These are phyloP conservation scores for Lindgomyces ingoldianus DNA, from an alignment of 495 filamentous ascomycete species.

Conservation along the genomic window DNA sequence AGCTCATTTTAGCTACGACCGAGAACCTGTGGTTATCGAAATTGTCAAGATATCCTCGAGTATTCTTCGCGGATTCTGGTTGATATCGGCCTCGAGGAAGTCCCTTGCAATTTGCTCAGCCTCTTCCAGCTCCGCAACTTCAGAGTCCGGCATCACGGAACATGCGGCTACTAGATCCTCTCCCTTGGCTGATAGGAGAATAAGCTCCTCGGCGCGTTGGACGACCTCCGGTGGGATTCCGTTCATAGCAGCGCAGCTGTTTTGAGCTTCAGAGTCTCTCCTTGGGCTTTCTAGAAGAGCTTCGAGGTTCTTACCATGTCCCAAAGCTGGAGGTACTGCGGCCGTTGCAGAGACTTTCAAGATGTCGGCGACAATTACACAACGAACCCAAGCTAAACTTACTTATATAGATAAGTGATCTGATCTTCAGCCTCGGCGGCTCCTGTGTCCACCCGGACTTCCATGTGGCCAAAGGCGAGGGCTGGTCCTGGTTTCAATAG, in stretches of 20 bases:
- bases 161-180: slow-evolving; percentile 76
- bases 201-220: slow-evolving; percentile 73
- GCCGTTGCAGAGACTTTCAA: slow-evolving; percentile 55
- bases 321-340: slow-evolving; percentile 82
- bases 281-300: neutral
- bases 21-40: slow-evolving; percentile 19
- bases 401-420: slow-evolving; percentile 86
- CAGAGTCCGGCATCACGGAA: slow-evolving; percentile 59
- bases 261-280: neutral
- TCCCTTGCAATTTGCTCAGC: slow-evolving; percentile 48
- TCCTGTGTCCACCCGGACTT: slow-evolving; percentile 69
- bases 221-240: slow-evolving; percentile 74
- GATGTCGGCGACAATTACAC: neutral
- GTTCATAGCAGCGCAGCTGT: slow-evolving; percentile 77
- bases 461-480: slow-evolving; percentile 81
- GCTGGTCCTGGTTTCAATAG: slow-evolving; percentile 61
- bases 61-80: slow-evolving; percentile 9
- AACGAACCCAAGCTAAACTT: slow-evolving; percentile 1
- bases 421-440: slow-evolving; percentile 65
- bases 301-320: slow-evolving; percentile 53
- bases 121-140: slow-evolving; percentile 61
- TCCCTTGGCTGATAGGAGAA: slow-evolving; percentile 65
- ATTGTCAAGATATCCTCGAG: slow-evolving; percentile 29
- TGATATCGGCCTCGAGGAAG: slow-evolving; percentile 29
- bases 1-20: too few species aligned